Evolutionary conservation across 2,329 filamentous ascomycete species (phyloP).

Genomic region (Trichoderma sp.): DNA sequence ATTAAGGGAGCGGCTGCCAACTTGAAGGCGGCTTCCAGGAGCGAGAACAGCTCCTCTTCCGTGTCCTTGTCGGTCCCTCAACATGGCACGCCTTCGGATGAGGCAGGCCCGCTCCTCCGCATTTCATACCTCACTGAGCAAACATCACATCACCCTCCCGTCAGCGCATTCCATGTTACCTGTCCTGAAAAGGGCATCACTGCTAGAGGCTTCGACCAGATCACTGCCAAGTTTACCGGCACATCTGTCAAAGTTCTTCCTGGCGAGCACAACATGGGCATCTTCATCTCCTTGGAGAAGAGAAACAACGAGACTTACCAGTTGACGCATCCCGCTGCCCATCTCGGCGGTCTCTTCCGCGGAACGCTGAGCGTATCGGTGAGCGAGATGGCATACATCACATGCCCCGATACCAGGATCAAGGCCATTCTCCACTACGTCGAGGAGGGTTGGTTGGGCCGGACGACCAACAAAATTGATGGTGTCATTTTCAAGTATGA

Average conservation of each 20-base stretch:
- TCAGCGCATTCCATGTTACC: constrained; percentile 91
- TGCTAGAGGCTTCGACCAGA: constrained; percentile 89
- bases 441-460: constrained; percentile 92
- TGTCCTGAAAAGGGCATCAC: constrained; percentile 88
- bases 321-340: constrained; percentile 89
- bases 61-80: constrained; percentile 52
- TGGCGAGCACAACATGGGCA: constrained; percentile 90
- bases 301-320: constrained; percentile 88
- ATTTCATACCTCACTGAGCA: constrained; percentile 96
- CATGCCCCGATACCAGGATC: constrained; percentile 82
- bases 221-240: constrained; percentile 96
- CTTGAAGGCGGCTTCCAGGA: constrained; percentile 45
- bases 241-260: constrained; percentile 89
- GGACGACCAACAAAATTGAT: constrained; percentile 85
- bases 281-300: constrained; percentile 83
- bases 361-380: constrained; percentile 89
- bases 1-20: constrained; percentile 46
- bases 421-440: constrained; percentile 92
- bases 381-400: constrained; percentile 83
- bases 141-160: constrained; percentile 94
- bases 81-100: constrained; percentile 40
- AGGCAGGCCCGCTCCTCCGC: constrained; percentile 54
- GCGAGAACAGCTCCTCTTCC: constrained; percentile 46
- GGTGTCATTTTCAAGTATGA: constrained; percentile 91
- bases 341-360: constrained; percentile 81